These are phyloP conservation scores for Syzygium jambos DNA, from an alignment of 345 rosid genomes.

Conservation along the genomic window DNA sequence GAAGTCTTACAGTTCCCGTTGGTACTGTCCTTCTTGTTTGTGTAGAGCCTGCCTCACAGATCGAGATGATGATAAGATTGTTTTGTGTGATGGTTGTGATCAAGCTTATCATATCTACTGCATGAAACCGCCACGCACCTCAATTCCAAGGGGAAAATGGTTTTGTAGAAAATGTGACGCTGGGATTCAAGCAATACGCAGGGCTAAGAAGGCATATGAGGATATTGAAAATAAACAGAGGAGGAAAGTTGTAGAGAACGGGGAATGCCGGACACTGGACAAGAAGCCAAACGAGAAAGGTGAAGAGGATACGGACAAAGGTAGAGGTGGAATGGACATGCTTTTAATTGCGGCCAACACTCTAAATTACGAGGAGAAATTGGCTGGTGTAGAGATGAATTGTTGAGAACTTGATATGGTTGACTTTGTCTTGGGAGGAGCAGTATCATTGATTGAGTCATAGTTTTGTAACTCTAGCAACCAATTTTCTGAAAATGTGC, in stretches of 20 bases:
- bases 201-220: conserved; percentile 37
- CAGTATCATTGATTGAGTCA: neutral
- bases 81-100: conserved; percentile 90
- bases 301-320: neutral
- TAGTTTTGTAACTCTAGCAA: neutral
- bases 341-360: conserved; percentile 76
- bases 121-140: conserved; percentile 51
- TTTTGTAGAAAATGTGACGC: conserved; percentile 62
- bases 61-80: conserved; percentile 66
- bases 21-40: conserved; percentile 95
- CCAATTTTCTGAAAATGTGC: neutral
- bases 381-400: conserved; percentile 16
- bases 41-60: conserved; percentile 76
- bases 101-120: conserved; percentile 86
- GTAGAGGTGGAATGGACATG: conserved; percentile 56
- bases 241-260: neutral
- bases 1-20: conserved; percentile 42
- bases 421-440: neutral
- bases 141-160: conserved; percentile 69
- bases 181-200: conserved; percentile 40
- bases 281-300: neutral
- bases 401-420: neutral
- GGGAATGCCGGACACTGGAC: neutral
- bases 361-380: conserved; percentile 38
- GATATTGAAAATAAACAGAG: conserved; percentile 17